Base-by-base conservation (phyloP, 1,284 basidiomycete species). In the Trametes sp. region DNA sequence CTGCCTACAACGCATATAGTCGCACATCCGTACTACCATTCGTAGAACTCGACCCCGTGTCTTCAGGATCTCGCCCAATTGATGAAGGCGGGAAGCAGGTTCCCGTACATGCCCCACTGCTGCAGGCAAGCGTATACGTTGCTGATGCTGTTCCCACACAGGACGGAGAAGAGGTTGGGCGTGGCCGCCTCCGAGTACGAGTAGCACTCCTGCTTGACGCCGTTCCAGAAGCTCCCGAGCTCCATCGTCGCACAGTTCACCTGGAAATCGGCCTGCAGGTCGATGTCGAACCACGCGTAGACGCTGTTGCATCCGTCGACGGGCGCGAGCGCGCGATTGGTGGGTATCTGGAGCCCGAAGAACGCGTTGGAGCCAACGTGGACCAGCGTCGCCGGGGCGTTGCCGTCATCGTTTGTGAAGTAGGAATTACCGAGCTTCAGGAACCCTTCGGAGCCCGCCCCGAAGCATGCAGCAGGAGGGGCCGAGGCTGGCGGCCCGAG, bases 1-100 rank as follows among this genome's bases (percentile, higher is more conserved):
- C n/a, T 5, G 11, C 31, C 31, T 69, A 74, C 13, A 52, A 19
- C 23, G 56, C n/a, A n/a, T n/a, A n/a, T n/a, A n/a, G n/a, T n/a
- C n/a, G n/a, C n/a, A n/a, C n/a, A n/a, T n/a, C n/a, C n/a, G n/a
- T n/a, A n/a, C n/a, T n/a, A n/a, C n/a, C n/a, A n/a, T n/a, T n/a
- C n/a, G n/a, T n/a, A n/a, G n/a, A n/a, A n/a, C n/a, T n/a, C n/a
- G n/a, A n/a, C n/a, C n/a, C n/a, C n/a, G n/a, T n/a, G n/a, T n/a
- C n/a, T n/a, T 33, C 31, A 49, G 28, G 48, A 49, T 10, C 29
- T 49, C 28, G 41, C 42, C 55, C 61, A 62, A 19, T 14, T 57
- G 16, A 62, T 26, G 45, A 58, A 57, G 8, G 51, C 61, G 5
- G 56, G 51, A 4, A 4, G 19, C 61, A 62, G 13, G 0, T 21